Conservation (phyloP, 495 filamentous ascomycete species). For the Penicillium macrosclerotiorum region DNA sequence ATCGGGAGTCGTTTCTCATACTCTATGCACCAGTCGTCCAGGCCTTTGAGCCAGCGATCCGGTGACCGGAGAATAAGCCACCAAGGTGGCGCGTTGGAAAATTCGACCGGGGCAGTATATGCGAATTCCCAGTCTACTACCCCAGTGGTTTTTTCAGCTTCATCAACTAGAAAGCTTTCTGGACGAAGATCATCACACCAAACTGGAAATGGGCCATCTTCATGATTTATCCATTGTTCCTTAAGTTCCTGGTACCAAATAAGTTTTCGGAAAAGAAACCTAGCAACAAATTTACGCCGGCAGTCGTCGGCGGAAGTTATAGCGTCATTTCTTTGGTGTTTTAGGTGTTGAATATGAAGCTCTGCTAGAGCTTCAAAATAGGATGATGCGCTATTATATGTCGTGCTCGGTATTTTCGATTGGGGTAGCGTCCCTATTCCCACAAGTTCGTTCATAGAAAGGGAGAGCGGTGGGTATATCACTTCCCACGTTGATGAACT, state of each 20-base stretch:
- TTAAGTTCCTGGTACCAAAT: slow-evolving; percentile 1
- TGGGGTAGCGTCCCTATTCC: slow-evolving; percentile 10
- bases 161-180: slow-evolving; percentile 4
- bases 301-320: slow-evolving; percentile 8
- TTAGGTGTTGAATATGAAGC: slow-evolving; percentile 9
- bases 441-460: slow-evolving; percentile 15
- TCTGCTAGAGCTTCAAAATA: slow-evolving; percentile 16
- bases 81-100: slow-evolving; percentile 37
- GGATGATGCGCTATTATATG: slow-evolving; percentile 7
- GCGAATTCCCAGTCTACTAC: slow-evolving; percentile 5
- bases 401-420: slow-evolving; percentile 10
- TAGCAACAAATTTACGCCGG: slow-evolving; percentile 6
- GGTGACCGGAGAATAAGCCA: slow-evolving; percentile 40
- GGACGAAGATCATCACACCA: slow-evolving; percentile 7
- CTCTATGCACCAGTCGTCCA: slow-evolving; percentile 16
- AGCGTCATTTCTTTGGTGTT: slow-evolving; percentile 6
- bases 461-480: slow-evolving; percentile 8
- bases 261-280: slow-evolving; percentile 6
- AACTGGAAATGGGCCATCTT: slow-evolving; percentile 3
- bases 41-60: slow-evolving; percentile 29
- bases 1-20: slow-evolving; percentile 11
- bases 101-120: slow-evolving; percentile 13
- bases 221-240: neutral
- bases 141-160: neutral
- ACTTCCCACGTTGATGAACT: slow-evolving; percentile 11